Evolutionary conservation across 805 yeast species (phyloP).

Genomic region (Candida awuae): DNA sequence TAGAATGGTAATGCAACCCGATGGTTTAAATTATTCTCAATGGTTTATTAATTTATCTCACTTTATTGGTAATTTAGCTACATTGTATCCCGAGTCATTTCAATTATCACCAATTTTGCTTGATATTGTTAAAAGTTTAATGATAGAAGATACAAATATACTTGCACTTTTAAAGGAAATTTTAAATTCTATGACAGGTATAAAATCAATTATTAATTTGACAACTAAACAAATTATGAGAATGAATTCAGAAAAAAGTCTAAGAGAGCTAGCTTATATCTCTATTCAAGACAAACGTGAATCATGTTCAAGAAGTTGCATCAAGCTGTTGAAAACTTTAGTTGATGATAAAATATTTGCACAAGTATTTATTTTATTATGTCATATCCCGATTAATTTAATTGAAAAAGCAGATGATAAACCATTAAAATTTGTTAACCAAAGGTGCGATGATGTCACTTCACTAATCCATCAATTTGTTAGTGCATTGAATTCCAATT

Average conservation of each 20-base stretch:
- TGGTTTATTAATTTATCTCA: constrained; percentile 83
- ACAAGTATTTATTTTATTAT: constrained; percentile 61
- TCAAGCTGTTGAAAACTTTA: constrained; percentile 40
- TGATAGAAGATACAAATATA: constrained; percentile 49
- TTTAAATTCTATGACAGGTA: constrained; percentile 68
- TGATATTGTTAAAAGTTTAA: constrained; percentile 56
- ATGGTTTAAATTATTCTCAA: constrained; percentile 71
- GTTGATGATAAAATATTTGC: constrained; percentile 37
- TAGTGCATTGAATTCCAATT: constrained; percentile 49
- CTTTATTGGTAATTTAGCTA: constrained; percentile 68
- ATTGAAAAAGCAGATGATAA: constrained; percentile 31
- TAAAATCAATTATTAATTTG: constrained; percentile 59
- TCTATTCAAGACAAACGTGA: constrained; percentile 55
- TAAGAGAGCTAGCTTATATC: constrained; percentile 46
- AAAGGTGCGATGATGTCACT: constrained; percentile 62
- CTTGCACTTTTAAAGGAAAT: constrained; percentile 61
- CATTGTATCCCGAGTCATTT: constrained; percentile 43
- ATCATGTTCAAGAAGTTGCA: constrained; percentile 39
- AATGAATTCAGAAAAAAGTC: constrained; percentile 55
- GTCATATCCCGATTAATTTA: constrained; percentile 38
- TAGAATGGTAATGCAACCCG: constrained; percentile 59
- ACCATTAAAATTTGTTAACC: constrained; percentile 60
- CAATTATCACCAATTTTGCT: constrained; percentile 54
- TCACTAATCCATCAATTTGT: constrained; percentile 59
- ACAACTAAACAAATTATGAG: constrained; percentile 56